Conservation (phyloP, 1,284 basidiomycete species). For the Austroboletus niveus region DNA sequence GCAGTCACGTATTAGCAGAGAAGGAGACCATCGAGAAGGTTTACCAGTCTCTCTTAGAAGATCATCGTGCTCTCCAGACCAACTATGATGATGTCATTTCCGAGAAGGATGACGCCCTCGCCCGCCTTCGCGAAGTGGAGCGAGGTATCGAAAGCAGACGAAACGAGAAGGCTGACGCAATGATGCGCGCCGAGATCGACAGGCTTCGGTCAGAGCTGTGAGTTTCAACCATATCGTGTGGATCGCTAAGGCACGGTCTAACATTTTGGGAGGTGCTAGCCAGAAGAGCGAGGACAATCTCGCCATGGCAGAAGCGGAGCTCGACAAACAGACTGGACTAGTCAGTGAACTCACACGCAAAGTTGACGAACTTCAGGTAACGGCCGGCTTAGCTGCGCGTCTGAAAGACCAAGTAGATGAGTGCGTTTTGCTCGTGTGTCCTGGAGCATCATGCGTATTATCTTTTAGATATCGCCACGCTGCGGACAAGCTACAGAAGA, state of each 20-base stretch:
- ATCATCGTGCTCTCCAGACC: slow-evolving; percentile 71
- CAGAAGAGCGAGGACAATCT: slow-evolving; percentile 90
- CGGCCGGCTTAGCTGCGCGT: slow-evolving; percentile 73
- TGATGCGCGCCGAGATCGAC: slow-evolving; percentile 78
- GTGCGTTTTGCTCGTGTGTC: slow-evolving; percentile 39
- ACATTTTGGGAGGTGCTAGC: slow-evolving; percentile 47
- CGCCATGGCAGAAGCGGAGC: slow-evolving; percentile 71
- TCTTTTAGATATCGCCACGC: slow-evolving; percentile 76
- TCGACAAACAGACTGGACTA: slow-evolving; percentile 71
- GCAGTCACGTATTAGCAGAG: slow-evolving; percentile 69
- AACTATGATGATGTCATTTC: slow-evolving; percentile 65
- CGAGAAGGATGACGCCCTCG: slow-evolving; percentile 69
- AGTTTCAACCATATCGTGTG: slow-evolving; percentile 34
- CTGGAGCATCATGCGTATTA: neutral
- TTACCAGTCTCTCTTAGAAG: slow-evolving; percentile 72
- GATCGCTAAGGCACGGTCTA: slow-evolving; percentile 14
- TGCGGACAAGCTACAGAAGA: slow-evolving; percentile 88
- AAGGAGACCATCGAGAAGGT: slow-evolving; percentile 81
- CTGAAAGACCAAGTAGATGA: slow-evolving; percentile 96
- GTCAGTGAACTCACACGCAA: slow-evolving; percentile 74
- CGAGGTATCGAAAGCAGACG: slow-evolving; percentile 57
- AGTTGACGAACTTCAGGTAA: slow-evolving; percentile 78
- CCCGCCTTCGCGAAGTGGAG: slow-evolving; percentile 55
- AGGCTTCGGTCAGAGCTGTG: slow-evolving; percentile 76
- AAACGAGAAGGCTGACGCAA: slow-evolving; percentile 67